Evolutionary conservation across 768 basidiomycete genomes (phyloP).

Genomic region (Xanthoconium stramineum): DNA sequence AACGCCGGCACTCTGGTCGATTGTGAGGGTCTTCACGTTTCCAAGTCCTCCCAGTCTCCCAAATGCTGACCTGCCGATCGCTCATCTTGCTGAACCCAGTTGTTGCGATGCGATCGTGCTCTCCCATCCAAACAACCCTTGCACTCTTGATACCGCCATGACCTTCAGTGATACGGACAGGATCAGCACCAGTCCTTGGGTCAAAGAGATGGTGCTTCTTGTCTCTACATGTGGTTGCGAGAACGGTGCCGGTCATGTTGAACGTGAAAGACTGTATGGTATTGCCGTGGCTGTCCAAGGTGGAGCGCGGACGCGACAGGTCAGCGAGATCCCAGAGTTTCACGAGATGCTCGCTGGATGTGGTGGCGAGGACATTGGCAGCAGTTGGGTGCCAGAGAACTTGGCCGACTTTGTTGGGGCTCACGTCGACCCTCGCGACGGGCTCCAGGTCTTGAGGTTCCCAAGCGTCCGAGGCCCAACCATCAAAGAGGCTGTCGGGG

Average conservation of each 20-base stretch:
- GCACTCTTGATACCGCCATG: conserved; percentile 94
- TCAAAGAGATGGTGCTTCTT: conserved; percentile 92
- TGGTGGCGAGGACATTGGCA: conserved; percentile 75
- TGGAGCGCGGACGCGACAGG: conserved; percentile 58
- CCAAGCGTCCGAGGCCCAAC: conserved; percentile 85
- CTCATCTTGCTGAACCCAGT: conserved; percentile 98
- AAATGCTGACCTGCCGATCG: conserved; percentile 85
- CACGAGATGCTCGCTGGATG: conserved; percentile 80
- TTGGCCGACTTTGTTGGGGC: conserved; percentile 88
- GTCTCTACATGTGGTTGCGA: conserved; percentile 91
- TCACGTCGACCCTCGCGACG: conserved; percentile 73
- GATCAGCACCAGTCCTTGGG: conserved; percentile 75
- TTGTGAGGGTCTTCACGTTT: conserved; percentile 70
- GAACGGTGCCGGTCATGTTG: conserved; percentile 72
- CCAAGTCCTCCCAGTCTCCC: conserved; percentile 81
- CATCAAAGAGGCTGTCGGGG: conserved; percentile 62
- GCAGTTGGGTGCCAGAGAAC: conserved; percentile 94
- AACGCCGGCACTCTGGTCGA: conserved; percentile 92
- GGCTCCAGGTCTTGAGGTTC: conserved; percentile 82
- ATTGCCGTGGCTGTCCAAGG: conserved; percentile 77
- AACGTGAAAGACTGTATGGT: conserved; percentile 85
- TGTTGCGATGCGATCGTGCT: conserved; percentile 82
- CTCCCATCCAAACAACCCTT: conserved; percentile 88
- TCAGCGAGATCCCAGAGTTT: conserved; percentile 90
- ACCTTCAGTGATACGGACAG: conserved; percentile 80